These are phyloP conservation scores for Xylaria sp. DNA, from an alignment of 2,329 filamentous ascomycete species.

Conservation along the genomic window DNA sequence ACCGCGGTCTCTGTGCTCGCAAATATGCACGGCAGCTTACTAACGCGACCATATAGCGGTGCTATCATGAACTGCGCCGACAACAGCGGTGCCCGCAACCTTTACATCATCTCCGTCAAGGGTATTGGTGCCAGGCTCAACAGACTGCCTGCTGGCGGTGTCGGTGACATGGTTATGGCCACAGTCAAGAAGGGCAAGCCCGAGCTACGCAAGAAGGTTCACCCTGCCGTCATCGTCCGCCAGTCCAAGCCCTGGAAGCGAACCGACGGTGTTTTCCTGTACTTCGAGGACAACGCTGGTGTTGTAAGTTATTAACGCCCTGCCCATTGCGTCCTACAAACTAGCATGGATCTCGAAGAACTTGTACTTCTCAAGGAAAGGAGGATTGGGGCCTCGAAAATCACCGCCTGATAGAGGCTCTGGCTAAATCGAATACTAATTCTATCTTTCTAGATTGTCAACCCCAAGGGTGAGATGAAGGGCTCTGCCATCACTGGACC, in stretches of 20 bases:
- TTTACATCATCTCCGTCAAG: constrained; percentile 40
- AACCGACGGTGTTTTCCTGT: constrained; percentile 97
- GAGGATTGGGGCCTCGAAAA: not conserved
- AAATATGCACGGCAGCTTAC: not conserved
- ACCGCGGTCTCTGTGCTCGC: not conserved
- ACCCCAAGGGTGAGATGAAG: constrained; percentile 99
- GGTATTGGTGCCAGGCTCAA: constrained; percentile 40
- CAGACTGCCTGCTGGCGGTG: constrained; percentile 41
- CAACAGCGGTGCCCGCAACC: constrained; percentile 34
- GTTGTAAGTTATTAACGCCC: constrained; percentile 80
- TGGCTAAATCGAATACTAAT: constrained; percentile 50
- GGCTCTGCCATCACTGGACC: constrained; percentile 99
- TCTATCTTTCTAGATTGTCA: constrained; percentile 79
- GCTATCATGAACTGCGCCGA: constrained; percentile 97
- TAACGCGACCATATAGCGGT: constrained; percentile 68
- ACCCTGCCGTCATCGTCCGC: constrained; percentile 98
- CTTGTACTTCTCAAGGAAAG: constrained; percentile 61
- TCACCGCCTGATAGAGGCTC: constrained; percentile 74
- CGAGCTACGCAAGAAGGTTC: constrained; percentile 99
- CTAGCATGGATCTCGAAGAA: constrained; percentile 99
- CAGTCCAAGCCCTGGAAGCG: constrained; percentile 59
- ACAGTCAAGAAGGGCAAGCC: constrained; percentile 78
- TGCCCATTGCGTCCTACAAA: constrained; percentile 95
- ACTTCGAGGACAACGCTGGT: constrained; percentile 99
- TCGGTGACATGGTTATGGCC: constrained; percentile 44